A percentile compares a stretch with the other conserved stretches of the same genome.
Evolutionary conservation across 331 rosid species (phyloP).

Genomic region (Quercus lobata): DNA sequence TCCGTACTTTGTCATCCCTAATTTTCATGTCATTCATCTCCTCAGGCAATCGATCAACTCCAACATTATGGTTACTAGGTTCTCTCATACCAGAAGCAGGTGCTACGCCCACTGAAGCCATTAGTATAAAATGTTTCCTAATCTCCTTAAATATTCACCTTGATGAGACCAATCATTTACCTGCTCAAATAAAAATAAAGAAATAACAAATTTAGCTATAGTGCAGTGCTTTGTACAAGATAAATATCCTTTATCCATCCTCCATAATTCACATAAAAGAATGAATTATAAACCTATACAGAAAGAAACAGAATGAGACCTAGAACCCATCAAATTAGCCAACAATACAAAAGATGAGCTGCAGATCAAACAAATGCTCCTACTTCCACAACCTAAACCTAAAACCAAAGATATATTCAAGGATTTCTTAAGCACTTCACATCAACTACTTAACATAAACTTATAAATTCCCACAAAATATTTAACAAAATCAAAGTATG

Average conservation of each 20-base stretch:
- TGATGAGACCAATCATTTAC: constrained; percentile 47
- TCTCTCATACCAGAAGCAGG: constrained; percentile 72
- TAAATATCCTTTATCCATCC: background rate
- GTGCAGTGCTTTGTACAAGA: constrained; percentile 2
- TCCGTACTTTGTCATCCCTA: constrained; percentile 69
- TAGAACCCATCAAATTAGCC: background rate
- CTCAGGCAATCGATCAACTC: constrained; percentile 86
- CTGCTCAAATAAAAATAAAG: constrained; percentile 34
- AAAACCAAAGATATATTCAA: background rate
- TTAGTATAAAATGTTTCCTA: constrained; percentile 17
- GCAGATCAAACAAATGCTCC: background rate
- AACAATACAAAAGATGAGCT: background rate
- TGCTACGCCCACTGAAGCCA: constrained; percentile 84
- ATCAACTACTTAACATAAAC: background rate
- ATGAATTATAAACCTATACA: background rate
- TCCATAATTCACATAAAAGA: background rate
- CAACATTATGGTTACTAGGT: constrained; percentile 52
- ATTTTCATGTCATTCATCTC: constrained; percentile 98
- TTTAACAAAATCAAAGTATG: background rate
- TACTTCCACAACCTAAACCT: background rate
- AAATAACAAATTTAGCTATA: background rate
- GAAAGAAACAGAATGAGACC: background rate
- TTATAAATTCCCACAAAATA: background rate
- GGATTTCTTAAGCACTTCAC: background rate
- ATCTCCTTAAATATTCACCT: constrained; percentile 24